Conservation (phyloP, 306 rosid genomes). For the Malus orientalis region DNA sequence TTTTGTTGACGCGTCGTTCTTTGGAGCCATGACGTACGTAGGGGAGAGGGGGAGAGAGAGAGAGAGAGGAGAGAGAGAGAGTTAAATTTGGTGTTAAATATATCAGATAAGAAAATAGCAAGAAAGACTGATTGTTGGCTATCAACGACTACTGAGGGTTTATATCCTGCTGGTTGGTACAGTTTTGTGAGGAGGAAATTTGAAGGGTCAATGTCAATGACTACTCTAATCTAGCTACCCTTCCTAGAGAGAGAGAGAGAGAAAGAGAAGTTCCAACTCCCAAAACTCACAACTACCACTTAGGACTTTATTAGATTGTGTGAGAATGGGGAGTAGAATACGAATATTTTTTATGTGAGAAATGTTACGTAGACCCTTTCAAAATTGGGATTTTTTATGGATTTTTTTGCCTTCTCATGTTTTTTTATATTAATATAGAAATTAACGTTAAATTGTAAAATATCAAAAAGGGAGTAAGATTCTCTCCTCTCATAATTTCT, state of each 20-base stretch:
- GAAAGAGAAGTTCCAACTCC: background rate
- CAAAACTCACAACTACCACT: conserved; percentile 5
- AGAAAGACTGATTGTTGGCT: conserved; percentile 1
- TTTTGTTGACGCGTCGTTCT: conserved; percentile 19
- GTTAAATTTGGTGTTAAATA: background rate
- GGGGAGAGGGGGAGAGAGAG: background rate
- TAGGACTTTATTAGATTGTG: background rate
- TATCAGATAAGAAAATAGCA: background rate
- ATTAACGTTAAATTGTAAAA: too few relatives aligned
- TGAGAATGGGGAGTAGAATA: background rate
- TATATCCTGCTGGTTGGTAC: background rate
- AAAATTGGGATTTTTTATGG: rapidly evolving
- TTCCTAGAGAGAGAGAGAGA: conserved; percentile 5
- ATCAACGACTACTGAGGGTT: background rate
- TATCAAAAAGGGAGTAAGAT: too few relatives aligned
- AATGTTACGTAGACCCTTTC: too few relatives aligned
- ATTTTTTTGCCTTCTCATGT: too few relatives aligned
- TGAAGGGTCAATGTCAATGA: background rate
- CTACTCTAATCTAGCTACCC: background rate
- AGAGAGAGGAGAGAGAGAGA: background rate
- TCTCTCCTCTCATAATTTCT: too few relatives aligned
- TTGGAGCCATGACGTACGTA: conserved; percentile 33
- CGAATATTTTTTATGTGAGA: background rate
- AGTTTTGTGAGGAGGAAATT: background rate
- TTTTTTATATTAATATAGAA: too few relatives aligned